These are phyloP conservation scores for Phialemonium atrogriseum DNA, from an alignment of 2,329 filamentous ascomycete genomes.

Conservation along the genomic window DNA sequence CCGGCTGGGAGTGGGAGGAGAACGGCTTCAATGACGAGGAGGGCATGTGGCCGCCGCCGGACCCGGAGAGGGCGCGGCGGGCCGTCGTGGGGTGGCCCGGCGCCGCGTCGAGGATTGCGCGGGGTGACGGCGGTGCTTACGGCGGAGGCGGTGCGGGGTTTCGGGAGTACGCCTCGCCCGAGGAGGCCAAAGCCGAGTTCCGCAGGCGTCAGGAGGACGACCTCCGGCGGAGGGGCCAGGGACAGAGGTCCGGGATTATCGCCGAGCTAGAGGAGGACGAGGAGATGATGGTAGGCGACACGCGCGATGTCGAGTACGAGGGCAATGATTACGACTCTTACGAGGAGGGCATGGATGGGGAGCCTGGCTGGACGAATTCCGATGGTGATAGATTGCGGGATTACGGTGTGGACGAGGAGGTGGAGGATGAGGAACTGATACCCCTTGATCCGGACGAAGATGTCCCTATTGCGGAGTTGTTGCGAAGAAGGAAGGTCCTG, in stretches of 20 bases:
- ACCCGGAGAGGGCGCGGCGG: conserved; percentile 51
- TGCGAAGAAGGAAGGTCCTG: conserved; percentile 38
- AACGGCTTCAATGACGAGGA: conserved; percentile 66
- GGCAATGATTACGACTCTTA: conserved; percentile 14
- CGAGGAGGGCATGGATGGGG: conserved; percentile 31
- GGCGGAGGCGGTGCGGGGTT: conserved; percentile 2
- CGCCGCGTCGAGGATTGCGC: conserved; percentile 18
- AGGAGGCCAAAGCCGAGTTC: conserved; percentile 42
- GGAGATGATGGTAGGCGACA: conserved; percentile 21
- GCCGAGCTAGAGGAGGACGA: conserved; percentile 45
- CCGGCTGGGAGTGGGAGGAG: conserved; percentile 58
- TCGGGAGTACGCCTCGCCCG: conserved; percentile 24
- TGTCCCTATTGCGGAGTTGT: conserved; percentile 60
- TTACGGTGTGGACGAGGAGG: conserved; percentile 73
- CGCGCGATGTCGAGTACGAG: conserved; percentile 14
- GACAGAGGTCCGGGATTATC: conserved; percentile 28
- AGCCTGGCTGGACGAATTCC: conserved; percentile 61
- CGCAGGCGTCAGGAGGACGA: conserved; percentile 40
- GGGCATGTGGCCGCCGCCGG: conserved; percentile 54
- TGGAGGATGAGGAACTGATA: conserved; percentile 32
- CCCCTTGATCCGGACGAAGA: conserved; percentile 39
- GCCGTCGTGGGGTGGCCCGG: conserved; percentile 30
- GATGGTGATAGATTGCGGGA: conserved; percentile 69
- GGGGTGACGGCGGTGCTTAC: conserved; percentile 1
- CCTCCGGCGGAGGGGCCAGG: conserved; percentile 22